These are phyloP conservation scores for Chlamydomonas applanata DNA, from an alignment of 139 green algal species.

Conservation along the genomic window DNA sequence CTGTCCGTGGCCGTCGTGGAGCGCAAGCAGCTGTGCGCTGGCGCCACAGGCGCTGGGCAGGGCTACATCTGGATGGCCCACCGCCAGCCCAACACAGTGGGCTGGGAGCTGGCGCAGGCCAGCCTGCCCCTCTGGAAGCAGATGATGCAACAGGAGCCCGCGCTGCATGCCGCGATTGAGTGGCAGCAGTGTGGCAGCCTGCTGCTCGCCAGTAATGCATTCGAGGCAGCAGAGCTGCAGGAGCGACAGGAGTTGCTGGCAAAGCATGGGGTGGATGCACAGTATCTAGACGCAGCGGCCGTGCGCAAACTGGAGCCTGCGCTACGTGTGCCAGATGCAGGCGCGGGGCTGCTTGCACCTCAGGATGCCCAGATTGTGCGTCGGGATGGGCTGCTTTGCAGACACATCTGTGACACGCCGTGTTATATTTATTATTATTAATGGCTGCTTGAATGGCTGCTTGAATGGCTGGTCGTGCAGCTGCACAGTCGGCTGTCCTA, in stretches of 20 bases:
- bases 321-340: constrained; percentile 25
- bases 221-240: constrained; percentile 43
- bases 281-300: constrained; percentile 9
- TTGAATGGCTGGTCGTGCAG: no score
- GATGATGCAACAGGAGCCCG: constrained; percentile 4
- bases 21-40: constrained; percentile 45
- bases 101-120: constrained; percentile 49
- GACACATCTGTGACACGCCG: no score
- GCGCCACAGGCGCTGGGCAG: constrained; percentile 64
- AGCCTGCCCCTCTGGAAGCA: constrained; percentile 57
- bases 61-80: constrained; percentile 77
- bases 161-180: constrained; percentile 22
- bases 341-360: constrained; percentile 35
- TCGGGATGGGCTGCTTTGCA: not conserved
- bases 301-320: constrained; percentile 41
- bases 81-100: constrained; percentile 26
- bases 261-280: constrained; percentile 25
- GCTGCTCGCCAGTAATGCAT: constrained; percentile 43
- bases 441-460: no score
- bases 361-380: constrained; percentile 52
- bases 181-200: constrained; percentile 57
- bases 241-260: constrained; percentile 30
- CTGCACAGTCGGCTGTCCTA: no score
- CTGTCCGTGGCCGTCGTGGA: constrained; percentile 53
- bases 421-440: no score